A percentile compares a stretch with the other conserved stretches of the same genome.
These are phyloP conservation scores for Quercus wislizeni DNA, from an alignment of 306 rosid genomes.

Conservation along the genomic window DNA sequence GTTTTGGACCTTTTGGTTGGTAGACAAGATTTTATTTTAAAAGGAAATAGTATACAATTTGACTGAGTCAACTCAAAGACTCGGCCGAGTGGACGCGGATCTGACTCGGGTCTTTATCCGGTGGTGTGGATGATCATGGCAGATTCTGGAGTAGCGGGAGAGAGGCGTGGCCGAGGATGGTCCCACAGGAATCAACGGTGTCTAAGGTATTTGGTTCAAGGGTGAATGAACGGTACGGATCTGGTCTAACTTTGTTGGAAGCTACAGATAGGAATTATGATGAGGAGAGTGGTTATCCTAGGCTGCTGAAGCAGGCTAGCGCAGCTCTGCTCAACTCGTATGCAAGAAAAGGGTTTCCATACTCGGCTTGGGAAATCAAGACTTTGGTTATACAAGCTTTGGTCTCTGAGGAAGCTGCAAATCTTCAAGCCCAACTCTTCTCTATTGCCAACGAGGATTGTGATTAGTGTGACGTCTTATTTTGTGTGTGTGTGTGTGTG, in stretches of 20 bases:
- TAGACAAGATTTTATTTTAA: too few relatives aligned
- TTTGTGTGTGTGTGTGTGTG: not conserved
- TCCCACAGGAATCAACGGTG: conserved; percentile 73
- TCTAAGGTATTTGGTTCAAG: conserved; percentile 78
- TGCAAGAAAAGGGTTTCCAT: conserved; percentile 59
- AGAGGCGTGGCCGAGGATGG: conserved; percentile 90
- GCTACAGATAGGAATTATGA: conserved; percentile 57
- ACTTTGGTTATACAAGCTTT: conserved; percentile 66
- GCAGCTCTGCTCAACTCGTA: conserved; percentile 80
- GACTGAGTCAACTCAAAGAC: not conserved
- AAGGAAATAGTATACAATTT: too few relatives aligned
- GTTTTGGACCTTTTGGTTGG: too few relatives aligned
- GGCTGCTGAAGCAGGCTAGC: conserved; percentile 67
- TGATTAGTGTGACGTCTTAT: conserved; percentile 10
- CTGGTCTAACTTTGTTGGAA: conserved; percentile 68
- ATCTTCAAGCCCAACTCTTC: conserved; percentile 55
- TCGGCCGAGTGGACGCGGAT: not conserved
- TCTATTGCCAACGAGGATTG: conserved; percentile 65
- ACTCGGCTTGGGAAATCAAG: conserved; percentile 82
- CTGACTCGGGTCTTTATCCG: not conserved
- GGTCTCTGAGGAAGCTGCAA: conserved; percentile 62
- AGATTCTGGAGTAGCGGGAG: conserved; percentile 80
- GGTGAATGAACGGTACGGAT: conserved; percentile 64
- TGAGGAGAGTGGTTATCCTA: conserved; percentile 43
- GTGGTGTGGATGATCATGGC: not conserved